Conservation (phyloP, 192 early-diverging fungal species). For the Piromyces finnis region DNA sequence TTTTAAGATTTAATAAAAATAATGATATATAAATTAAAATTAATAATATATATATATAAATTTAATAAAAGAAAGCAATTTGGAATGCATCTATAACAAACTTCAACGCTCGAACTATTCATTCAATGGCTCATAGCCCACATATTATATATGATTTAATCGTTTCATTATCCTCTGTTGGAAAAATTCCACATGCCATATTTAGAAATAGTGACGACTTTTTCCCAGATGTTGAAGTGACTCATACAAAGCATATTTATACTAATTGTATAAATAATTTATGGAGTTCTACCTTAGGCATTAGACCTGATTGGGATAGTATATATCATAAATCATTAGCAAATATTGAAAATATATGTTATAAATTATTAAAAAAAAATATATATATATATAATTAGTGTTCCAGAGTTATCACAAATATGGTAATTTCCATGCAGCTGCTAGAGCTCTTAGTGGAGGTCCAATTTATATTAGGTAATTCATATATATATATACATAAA, state of each 20-base stretch:
- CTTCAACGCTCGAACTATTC: not conserved
- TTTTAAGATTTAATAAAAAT: not conserved
- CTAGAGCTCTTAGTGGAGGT: conserved; percentile 25
- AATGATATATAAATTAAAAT: not conserved
- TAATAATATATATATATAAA: no score
- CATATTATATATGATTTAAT: not conserved
- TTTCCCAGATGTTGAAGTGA: conserved; percentile 18
- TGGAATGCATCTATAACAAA: not conserved
- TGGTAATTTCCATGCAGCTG: conserved; percentile 21
- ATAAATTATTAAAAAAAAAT: no score
- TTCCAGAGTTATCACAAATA: conserved; percentile 21
- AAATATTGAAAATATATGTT: no score
- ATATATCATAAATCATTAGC: no score
- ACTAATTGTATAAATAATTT: conserved; percentile 26
- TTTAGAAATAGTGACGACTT: conserved; percentile 36
- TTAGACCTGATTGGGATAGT: conserved; percentile 29
- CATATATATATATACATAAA: no score
- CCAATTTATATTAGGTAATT: conserved; percentile 28
- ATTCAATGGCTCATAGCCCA: not conserved
- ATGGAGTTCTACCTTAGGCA: conserved; percentile 13
- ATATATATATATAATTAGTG: conserved; percentile 6
- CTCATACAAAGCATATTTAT: conserved; percentile 36
- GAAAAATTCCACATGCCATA: not conserved
- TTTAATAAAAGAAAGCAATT: not conserved
- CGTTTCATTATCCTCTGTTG: not conserved